Evolutionary conservation across 495 filamentous ascomycete genomes (phyloP).

Genomic region (Hypoxylon intermedium): DNA sequence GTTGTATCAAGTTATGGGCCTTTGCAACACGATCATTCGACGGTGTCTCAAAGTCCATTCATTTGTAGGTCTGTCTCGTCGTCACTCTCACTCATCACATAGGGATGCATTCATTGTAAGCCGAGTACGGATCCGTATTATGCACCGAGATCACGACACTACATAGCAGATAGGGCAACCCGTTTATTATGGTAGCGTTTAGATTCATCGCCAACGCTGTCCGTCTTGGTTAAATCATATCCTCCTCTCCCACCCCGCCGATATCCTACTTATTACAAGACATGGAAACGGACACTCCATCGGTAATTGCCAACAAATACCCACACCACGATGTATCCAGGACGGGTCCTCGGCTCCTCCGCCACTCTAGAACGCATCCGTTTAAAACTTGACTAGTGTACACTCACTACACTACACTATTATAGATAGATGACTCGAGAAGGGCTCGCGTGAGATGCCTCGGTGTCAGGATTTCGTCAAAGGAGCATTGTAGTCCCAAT

Average conservation of each 20-base stretch:
- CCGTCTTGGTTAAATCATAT: slow-evolving; percentile 16
- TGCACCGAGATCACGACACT: too few relatives aligned
- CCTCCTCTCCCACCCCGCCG: slow-evolving; percentile 9
- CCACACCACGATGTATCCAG: slow-evolving; percentile 7
- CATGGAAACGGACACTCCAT: slow-evolving; percentile 11
- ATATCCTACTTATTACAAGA: slow-evolving; percentile 1
- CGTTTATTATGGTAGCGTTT: too few relatives aligned
- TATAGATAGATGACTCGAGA: slow-evolving; percentile 34
- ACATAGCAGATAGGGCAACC: too few relatives aligned
- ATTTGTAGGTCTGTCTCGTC: slow-evolving; percentile 10
- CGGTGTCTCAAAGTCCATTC: slow-evolving; percentile 7
- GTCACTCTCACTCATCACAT: background rate
- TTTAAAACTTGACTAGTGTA: slow-evolving; percentile 13
- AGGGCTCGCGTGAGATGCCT: slow-evolving; percentile 37
- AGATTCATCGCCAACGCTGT: too few relatives aligned
- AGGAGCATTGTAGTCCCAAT: slow-evolving; percentile 25
- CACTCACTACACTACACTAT: too few relatives aligned
- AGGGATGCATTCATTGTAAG: too few relatives aligned
- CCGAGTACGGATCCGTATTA: too few relatives aligned
- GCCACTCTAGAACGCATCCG: slow-evolving; percentile 16
- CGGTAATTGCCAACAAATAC: slow-evolving; percentile 8
- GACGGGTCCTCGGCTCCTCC: slow-evolving; percentile 1
- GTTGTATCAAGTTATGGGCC: slow-evolving; percentile 13
- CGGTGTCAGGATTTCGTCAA: slow-evolving; percentile 37
- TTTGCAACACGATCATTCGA: slow-evolving; percentile 18